Evolutionary conservation across 306 rosid species (phyloP).

Genomic region (Cicer chorassanicum): DNA sequence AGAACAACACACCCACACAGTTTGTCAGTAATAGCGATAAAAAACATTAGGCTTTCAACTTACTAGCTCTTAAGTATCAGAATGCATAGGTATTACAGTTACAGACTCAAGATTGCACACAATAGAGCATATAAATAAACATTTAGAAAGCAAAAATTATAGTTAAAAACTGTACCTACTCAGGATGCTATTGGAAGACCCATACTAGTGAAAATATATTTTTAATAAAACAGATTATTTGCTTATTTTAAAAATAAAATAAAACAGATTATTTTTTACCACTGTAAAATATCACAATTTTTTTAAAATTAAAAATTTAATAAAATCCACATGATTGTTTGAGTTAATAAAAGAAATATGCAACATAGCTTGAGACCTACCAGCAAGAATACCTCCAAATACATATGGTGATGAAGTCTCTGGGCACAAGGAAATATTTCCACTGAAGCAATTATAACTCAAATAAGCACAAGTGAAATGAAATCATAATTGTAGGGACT

Average conservation of each 20-base stretch:
- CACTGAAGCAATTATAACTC: conserved; percentile 64
- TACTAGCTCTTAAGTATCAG: not conserved
- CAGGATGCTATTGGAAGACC: conserved; percentile 32
- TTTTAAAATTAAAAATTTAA: not conserved
- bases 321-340: conserved; percentile 2
- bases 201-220: conserved; percentile 18
- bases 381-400: conserved; percentile 96
- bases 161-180: not conserved
- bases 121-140: conserved; percentile 1
- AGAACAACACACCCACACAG: not conserved
- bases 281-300: conserved; percentile 16
- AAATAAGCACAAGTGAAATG: conserved; percentile 42
- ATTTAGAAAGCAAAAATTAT: not conserved
- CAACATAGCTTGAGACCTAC: conserved; percentile 59
- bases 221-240: not conserved
- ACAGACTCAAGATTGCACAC: not conserved
- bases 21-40: not conserved
- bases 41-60: conserved; percentile 1
- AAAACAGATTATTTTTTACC: conserved; percentile 16
- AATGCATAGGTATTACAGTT: not conserved
- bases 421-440: conserved; percentile 72
- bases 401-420: conserved; percentile 65
- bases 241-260: not conserved
- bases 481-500: conserved; percentile 19
- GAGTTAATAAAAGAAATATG: conserved; percentile 40